phyloP scores from a whole-genome alignment of 768 basidiomycete species.

The Phaffia australis region DNA sequence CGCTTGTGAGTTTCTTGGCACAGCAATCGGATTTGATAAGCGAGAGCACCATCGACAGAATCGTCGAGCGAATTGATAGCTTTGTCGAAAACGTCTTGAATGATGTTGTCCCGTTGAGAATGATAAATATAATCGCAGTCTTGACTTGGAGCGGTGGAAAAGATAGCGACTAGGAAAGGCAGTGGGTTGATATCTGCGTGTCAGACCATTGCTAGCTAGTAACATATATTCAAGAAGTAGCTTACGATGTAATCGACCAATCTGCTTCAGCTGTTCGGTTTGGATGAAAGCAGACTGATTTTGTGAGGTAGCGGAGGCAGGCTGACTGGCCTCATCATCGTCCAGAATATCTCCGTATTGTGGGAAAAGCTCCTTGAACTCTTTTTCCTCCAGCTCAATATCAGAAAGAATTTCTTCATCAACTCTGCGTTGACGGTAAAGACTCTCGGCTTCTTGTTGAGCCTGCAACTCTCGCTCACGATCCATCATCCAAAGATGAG shows the following conservation, averaged over 20 bases:
- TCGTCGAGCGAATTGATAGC: slow-evolving; percentile 20
- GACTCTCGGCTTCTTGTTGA: slow-evolving; percentile 54
- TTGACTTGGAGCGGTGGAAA: not conserved
- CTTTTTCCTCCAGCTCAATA: slow-evolving; percentile 65
- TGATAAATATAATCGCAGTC: slow-evolving; percentile 12
- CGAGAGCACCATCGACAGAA: slow-evolving; percentile 15
- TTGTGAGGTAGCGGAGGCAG: not conserved
- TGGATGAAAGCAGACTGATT: slow-evolving; percentile 18
- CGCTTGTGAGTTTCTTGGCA: not conserved
- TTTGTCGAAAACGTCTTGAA: slow-evolving; percentile 19
- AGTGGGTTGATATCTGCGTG: not conserved
- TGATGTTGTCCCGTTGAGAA: slow-evolving; percentile 16
- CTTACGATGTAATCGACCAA: slow-evolving; percentile 26
- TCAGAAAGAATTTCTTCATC: slow-evolving; percentile 53
- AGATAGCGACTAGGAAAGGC: slow-evolving; percentile 9
- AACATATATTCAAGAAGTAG: not conserved
- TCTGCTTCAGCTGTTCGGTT: slow-evolving; percentile 24
- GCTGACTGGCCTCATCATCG: slow-evolving; percentile 13
- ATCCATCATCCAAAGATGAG: slow-evolving; percentile 75
- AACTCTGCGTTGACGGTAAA: slow-evolving; percentile 59
- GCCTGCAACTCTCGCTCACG: slow-evolving; percentile 56
- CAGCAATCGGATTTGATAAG: slow-evolving; percentile 20
- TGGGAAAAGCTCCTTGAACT: slow-evolving; percentile 77
- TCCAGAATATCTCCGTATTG: slow-evolving; percentile 52
- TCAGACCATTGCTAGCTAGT: not conserved